Conservation (phyloP, 345 rosid species). For the Acer saccharum region DNA sequence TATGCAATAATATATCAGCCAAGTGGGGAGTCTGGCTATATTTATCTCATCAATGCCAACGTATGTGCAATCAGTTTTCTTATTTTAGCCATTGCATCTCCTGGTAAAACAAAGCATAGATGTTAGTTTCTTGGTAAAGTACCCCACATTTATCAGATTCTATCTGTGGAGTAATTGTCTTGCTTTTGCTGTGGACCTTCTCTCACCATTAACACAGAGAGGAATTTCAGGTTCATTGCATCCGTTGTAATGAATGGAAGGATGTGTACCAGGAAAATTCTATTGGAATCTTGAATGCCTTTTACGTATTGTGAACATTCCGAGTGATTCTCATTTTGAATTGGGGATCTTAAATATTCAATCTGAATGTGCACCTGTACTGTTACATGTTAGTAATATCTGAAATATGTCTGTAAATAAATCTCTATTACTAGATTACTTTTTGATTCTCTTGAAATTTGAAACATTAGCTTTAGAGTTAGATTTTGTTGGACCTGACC, state of each 20-base stretch:
- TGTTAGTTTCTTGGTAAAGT: not conserved
- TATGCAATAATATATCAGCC: not conserved
- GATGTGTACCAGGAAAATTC: not conserved
- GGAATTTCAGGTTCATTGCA: not conserved
- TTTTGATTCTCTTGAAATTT: not conserved
- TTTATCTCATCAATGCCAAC: not conserved
- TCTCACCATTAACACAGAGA: not conserved
- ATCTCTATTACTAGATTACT: not conserved
- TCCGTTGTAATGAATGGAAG: not conserved
- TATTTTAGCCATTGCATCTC: not conserved
- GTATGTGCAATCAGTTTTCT: not conserved
- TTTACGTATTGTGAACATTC: not conserved
- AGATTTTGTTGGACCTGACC: slow-evolving; percentile 19
- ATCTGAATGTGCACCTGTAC: not conserved
- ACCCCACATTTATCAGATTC: not conserved
- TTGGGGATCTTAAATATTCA: not conserved
- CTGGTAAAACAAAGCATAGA: not conserved
- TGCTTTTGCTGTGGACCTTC: not conserved
- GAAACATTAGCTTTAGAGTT: not conserved
- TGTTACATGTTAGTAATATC: not conserved
- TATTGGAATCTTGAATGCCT: not conserved
- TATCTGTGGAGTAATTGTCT: not conserved
- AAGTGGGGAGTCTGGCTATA: too few species aligned
- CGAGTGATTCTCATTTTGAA: not conserved
- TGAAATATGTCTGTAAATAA: not conserved